Evolutionary conservation across 1,284 basidiomycete genomes (phyloP), one percentile per base, ranked within the genome.

Genomic region (Austroboletus niveus): DNA sequence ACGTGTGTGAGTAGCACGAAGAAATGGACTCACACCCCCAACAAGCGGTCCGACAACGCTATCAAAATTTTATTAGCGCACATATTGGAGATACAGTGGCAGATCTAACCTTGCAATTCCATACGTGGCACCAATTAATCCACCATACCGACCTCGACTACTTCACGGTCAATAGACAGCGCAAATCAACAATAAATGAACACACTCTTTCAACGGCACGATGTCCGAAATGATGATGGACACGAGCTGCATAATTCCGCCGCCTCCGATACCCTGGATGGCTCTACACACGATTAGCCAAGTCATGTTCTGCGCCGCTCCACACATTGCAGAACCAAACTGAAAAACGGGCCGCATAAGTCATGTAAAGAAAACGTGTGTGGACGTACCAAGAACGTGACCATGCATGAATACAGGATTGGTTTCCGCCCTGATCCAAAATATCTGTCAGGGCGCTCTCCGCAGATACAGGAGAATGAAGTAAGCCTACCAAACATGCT

Each of bases 161-260:
- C 5, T 32, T 31, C 24, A 34, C 10, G 12, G 55, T 47, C 39
- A 60, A 35, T 42, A 41, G 8, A 30, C 15, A 38, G 14, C 40
- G 5, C 11, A 29, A 29, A 29, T 31, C 11, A 29, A 43, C 20
- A 27, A 8, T 35, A 22, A 10, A 41, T 27, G 15, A 71, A 29
- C 83, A 53, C 63, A 87, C 86, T 88, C 83, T 73, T 84, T 75
- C 20, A 92, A 67, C 3, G 86, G 80, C 1, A 91, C 85, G 30
- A 94, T 89, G 64, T 94, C 92, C 35, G 85, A 82, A 12, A 93
- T 82, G 1, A 82, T 85, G 58, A 94, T 92, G 49, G 88, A 71
- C n/a, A 78, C 76, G 36, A 83, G 68, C 55, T 78, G 79, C 9
- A 89, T 75, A 54, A 89, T 85, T 2, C 87, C 89, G 9, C 89